phyloP scores from a whole-genome alignment of 2,329 filamentous ascomycete species.

The Dactylellina leptospora region DNA sequence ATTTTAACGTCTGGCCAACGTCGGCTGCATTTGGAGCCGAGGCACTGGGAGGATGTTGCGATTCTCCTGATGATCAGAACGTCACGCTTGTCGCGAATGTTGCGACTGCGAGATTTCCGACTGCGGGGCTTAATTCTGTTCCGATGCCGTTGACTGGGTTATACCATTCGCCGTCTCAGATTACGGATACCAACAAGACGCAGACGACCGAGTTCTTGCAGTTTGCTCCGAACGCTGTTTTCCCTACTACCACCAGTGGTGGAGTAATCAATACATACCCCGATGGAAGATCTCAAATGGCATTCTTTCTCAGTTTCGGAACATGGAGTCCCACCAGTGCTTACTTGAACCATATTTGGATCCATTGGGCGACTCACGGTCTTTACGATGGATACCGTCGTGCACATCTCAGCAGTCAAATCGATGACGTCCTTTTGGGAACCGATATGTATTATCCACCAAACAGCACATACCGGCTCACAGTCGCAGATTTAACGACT shows the following conservation, averaged over 20 bases:
- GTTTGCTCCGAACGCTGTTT: conserved; percentile 31
- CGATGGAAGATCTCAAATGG: conserved; percentile 45
- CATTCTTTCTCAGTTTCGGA: conserved; percentile 38
- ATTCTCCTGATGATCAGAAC: conserved; percentile 63
- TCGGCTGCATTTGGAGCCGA: conserved; percentile 64
- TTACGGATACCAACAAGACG: conserved; percentile 39
- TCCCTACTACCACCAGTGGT: conserved; percentile 14
- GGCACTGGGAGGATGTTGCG: conserved; percentile 64
- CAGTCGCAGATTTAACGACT: conserved; percentile 20
- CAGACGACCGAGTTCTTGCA: conserved; percentile 36
- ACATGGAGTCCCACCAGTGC: conserved; percentile 62
- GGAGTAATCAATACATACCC: conserved; percentile 49
- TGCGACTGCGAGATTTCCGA: conserved; percentile 64
- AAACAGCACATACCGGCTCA: conserved; percentile 53
- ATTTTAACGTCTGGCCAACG: conserved; percentile 67
- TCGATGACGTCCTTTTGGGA: conserved; percentile 71
- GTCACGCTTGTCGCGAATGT: conserved; percentile 65
- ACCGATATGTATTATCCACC: conserved; percentile 55
- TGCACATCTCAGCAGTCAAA: conserved; percentile 67
- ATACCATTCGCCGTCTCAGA: conserved; percentile 29
- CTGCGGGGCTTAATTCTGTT: conserved; percentile 65
- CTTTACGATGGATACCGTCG: conserved; percentile 68
- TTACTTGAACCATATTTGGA: conserved; percentile 70
- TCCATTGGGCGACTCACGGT: conserved; percentile 70
- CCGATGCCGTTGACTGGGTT: conserved; percentile 22